Evolutionary conservation across 371 early-diverging fungal species (phyloP), one percentile per base, ranked within the genome.

Genomic region (Mortierella sp.): DNA sequence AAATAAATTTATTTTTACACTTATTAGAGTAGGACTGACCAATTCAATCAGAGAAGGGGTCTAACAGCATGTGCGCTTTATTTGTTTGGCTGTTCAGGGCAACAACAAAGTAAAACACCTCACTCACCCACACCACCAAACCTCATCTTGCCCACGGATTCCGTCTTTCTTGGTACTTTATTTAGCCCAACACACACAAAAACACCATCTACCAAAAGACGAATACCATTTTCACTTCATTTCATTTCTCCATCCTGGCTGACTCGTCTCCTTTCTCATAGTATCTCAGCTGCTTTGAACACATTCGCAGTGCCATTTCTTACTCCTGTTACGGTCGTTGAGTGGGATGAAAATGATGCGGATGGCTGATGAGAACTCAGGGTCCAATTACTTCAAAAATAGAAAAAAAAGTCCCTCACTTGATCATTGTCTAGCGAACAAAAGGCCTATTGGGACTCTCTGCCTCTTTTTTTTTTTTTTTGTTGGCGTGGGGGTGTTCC

Each of bases 111-210:
- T 1, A 63, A 63, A 63, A 34, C 38, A 34, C 11, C 63, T 60
- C 63, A 65, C 65, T 19, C 65, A 65, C 65, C 26, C 28, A 60
- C 63, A 50, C 50, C 50, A 26, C 55, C 48, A 76, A 9, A 76
- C 70, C 26, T 38, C 76, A 70, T 75, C 63, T 26, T 28, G 75
- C 75, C 58, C 58, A 60, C 60, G 42, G 14, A 75, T 60, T 75
- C 58, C 75, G 50, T 57, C 24, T 57, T 57, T 63, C 48, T 13
- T 71, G 14, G 14, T 24, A 47, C 48, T 71, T 47, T 47, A 31
- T 71, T 71, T 48, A 71, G 28, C 31, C 47, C 21, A 10, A 58
- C 58, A 26, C 26, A 1, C 55, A 55, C 10, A 55, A 6, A 31
- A 19, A 38, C 42, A 38, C 34, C 63, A 14, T 63, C 63, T 31